Base-by-base conservation (phyloP, 768 basidiomycete species). In the Baorangia bicolor region DNA sequence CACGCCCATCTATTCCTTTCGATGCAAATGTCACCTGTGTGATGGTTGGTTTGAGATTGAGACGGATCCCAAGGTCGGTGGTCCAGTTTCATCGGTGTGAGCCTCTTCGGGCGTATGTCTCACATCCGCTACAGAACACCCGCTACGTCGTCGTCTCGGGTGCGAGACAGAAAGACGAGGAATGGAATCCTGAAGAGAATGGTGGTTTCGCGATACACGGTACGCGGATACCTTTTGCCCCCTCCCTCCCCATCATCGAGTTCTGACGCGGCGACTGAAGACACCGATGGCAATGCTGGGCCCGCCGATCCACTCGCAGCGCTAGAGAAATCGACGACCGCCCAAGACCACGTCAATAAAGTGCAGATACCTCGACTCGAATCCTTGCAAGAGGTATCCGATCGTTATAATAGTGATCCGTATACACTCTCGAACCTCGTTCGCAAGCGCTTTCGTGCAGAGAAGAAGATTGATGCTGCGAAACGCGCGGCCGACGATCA, bases 21-120 rank as follows among this genome's bases (percentile, higher is more conserved):
- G 94, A 43, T 98, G 97, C 74, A 99, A 99, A 81, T 99, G 96
- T 67, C 95, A 98, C 71, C 75, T 98, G 1, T 98, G 97, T 67
- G 85, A 86, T 60, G 87, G 87, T n/a, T 96, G 94, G 94, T 98
- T 98, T 61, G 95, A 97, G 75, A 94, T 99, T 49, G 84, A 95
- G 60, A 98, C 97, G 9, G 96, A 99, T 66, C 96, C 96, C 3
- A 89, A 98, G 87, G 95, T 92, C 60, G 48, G 76, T 14, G 21
- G 2, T 14, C 41, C 2, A 1, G 28, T 3, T 3, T 3, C 16
- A n/a, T 25, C 18, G 1, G 2, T 2, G 45, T n/a, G 43, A 16
- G 21, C 13, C 18, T n/a, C 10, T 7, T 18, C 8, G 6, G 39
- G 20, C 56, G n/a, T 34, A 8, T 18, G 25, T 43, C 35, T 51